A percentile compares a stretch with the other conserved stretches of the same genome.
These are phyloP conservation scores for Candida dajiaensis DNA, from an alignment of 805 yeast genomes.

Conservation along the genomic window DNA sequence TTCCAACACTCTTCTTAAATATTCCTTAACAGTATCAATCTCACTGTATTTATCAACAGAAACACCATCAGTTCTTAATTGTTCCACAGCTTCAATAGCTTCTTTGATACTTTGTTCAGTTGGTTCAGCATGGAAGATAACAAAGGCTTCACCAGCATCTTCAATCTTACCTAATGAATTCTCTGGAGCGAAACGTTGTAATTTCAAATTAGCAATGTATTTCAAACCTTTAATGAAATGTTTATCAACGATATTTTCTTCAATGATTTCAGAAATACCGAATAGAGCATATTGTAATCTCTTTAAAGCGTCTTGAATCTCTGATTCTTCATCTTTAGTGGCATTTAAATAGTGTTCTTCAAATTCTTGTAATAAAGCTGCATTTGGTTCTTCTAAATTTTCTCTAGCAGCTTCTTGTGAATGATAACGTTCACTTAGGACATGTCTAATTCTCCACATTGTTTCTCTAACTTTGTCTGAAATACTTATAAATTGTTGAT, in stretches of 20 bases:
- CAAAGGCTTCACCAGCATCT: conserved; percentile 39
- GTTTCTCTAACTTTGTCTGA: conserved; percentile 46
- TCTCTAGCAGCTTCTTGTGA: conserved; percentile 57
- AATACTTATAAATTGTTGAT: conserved; percentile 24
- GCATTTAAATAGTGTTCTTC: conserved; percentile 48
- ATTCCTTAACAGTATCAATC: conserved; percentile 29
- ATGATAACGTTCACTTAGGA: conserved; percentile 77
- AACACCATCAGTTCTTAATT: conserved; percentile 38
- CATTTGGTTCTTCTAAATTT: conserved; percentile 37
- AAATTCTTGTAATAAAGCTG: conserved; percentile 51
- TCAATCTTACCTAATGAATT: conserved; percentile 30
- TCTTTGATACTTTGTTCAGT: conserved; percentile 33
- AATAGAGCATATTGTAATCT: conserved; percentile 78
- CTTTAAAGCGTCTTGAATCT: conserved; percentile 60
- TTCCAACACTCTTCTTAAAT: conserved; percentile 12
- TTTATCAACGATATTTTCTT: conserved; percentile 51
- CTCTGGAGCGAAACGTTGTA: conserved; percentile 41
- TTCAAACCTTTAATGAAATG: conserved; percentile 62
- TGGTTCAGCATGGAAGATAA: conserved; percentile 41
- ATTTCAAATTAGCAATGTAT: conserved; percentile 63
- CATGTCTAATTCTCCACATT: conserved; percentile 81
- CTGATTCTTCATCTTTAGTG: conserved; percentile 48
- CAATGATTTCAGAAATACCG: conserved; percentile 71
- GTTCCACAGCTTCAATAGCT: conserved; percentile 35
- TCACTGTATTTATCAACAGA: conserved; percentile 29